Conservation (phyloP, 352 stramenopile genomes). For the Blastocystis sp. region DNA sequence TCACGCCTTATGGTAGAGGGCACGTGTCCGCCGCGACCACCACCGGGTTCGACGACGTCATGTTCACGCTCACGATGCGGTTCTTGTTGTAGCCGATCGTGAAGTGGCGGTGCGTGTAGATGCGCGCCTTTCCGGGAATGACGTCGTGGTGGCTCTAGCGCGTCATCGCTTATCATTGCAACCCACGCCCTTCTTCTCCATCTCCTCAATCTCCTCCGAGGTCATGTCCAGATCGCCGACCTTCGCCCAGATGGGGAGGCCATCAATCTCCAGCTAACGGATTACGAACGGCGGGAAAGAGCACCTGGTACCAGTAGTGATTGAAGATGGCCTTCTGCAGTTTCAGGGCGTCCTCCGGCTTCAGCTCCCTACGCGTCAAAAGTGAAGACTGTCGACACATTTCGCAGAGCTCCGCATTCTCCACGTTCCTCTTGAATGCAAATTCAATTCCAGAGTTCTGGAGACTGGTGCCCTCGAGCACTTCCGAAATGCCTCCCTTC, state of each 20-base stretch:
- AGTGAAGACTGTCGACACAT: background rate
- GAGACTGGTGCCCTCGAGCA: slow-evolving; percentile 88
- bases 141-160: slow-evolving; percentile 65
- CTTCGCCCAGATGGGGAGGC: slow-evolving; percentile 94
- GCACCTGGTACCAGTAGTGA: slow-evolving; percentile 94
- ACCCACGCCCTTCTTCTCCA: slow-evolving; percentile 76
- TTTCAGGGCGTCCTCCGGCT: slow-evolving; percentile 72
- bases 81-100: slow-evolving; percentile 92
- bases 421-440: slow-evolving; percentile 74
- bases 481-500: slow-evolving; percentile 83
- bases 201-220: slow-evolving; percentile 79
- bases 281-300: background rate
- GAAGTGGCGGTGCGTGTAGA: slow-evolving; percentile 94
- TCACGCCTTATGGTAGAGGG: slow-evolving; percentile 58
- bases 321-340: slow-evolving; percentile 83
- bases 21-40: slow-evolving; percentile 74
- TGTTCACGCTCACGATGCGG: slow-evolving; percentile 94
- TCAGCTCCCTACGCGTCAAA: slow-evolving; percentile 69
- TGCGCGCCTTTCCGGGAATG: slow-evolving; percentile 72
- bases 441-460: slow-evolving; percentile 84
- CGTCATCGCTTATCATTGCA: slow-evolving; percentile 46
- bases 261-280: slow-evolving; percentile 88
- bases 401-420: slow-evolving; percentile 61
- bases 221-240: slow-evolving; percentile 91
- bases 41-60: slow-evolving; percentile 84